Conservation (phyloP, 2,329 filamentous ascomycete species). For the Colletotrichum echinochloae region DNA sequence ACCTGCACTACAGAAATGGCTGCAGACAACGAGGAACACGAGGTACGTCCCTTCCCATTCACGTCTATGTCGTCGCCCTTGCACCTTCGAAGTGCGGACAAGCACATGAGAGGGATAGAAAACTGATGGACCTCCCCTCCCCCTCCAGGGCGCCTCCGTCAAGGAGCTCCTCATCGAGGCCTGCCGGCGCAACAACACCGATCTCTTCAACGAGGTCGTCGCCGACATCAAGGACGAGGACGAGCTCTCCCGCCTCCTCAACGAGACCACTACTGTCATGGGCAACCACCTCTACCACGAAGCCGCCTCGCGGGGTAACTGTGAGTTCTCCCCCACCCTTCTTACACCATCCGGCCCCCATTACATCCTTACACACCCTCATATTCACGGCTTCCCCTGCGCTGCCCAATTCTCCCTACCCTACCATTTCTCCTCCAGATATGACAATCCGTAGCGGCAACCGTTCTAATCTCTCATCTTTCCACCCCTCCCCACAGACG, state of each 20-base stretch:
- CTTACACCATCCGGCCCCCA: background rate
- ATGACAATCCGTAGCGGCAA: background rate
- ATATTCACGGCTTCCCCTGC: background rate
- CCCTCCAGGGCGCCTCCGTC: slow-evolving; percentile 80
- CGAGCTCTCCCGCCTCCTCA: slow-evolving; percentile 82
- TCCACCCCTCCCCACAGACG: slow-evolving; percentile 63
- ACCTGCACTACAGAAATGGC: slow-evolving; percentile 42
- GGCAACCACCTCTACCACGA: slow-evolving; percentile 92
- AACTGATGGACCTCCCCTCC: slow-evolving; percentile 2
- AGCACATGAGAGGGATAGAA: slow-evolving; percentile 3
- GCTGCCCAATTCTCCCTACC: background rate
- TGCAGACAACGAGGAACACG: slow-evolving; percentile 51
- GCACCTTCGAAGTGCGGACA: background rate
- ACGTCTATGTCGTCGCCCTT: background rate
- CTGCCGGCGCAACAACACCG: slow-evolving; percentile 91
- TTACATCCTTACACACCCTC: background rate
- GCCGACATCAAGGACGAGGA: slow-evolving; percentile 69
- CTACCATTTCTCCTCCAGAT: background rate
- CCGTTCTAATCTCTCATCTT: background rate
- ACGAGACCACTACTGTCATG: slow-evolving; percentile 85
- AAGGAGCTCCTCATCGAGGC: slow-evolving; percentile 91
- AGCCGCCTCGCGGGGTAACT: slow-evolving; percentile 86
- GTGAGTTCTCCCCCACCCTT: slow-evolving; percentile 61
- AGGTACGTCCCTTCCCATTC: slow-evolving; percentile 43
- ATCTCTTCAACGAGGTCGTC: slow-evolving; percentile 83